Base-by-base conservation (phyloP, 2,329 filamentous ascomycete species). In the Paramyrothecium sp. region DNA sequence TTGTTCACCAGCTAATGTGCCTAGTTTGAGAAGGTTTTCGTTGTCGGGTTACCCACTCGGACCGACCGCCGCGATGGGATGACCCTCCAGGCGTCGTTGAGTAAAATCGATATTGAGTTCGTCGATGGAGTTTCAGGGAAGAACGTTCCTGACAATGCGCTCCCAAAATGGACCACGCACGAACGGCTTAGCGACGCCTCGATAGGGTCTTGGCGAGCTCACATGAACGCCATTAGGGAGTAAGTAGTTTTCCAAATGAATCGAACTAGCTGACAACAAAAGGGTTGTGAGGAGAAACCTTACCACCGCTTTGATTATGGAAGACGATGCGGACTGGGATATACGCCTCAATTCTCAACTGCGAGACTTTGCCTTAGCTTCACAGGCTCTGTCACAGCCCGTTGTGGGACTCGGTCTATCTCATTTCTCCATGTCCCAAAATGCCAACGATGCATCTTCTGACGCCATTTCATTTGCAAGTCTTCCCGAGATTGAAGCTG, bases 271-370 rank as follows among this genome's bases (percentile, higher is more conserved):
- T 21, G 20, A 21, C 47, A 49, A 13, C 17, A 44, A 11, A 19
- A 73, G 72, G 22, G 69, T 84, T 11, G 72, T 84, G 12, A 69
- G 75, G 19, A 67, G 75, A 12, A 75, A 77, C 47, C 61, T 82
- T 2, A 69, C 72, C 1, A 79, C 77, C 1, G 81, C 79, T 0
- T 68, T 85, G 2, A 79, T 85, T 30, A 64, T 85, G 26, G 83
- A 85, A 62, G 82, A 85, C 62, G 82, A 85, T 56, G 74, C 77
- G 20, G 82, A 85, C 68, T 85, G 82, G 83, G 82, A 85, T 56
- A 67, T 84, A 13, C 70, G 74, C 0, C 66, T 85, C 21, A 79
- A 79, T 34, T 53, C 68, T 0, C 82, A 86, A 62, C 73, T 85
- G 17, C 70, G 63, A 22, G 60, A 70, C 50, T 76, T 79, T 46